phyloP scores from a whole-genome alignment of 306 rosid species.

The Adenanthera pavonina region DNA sequence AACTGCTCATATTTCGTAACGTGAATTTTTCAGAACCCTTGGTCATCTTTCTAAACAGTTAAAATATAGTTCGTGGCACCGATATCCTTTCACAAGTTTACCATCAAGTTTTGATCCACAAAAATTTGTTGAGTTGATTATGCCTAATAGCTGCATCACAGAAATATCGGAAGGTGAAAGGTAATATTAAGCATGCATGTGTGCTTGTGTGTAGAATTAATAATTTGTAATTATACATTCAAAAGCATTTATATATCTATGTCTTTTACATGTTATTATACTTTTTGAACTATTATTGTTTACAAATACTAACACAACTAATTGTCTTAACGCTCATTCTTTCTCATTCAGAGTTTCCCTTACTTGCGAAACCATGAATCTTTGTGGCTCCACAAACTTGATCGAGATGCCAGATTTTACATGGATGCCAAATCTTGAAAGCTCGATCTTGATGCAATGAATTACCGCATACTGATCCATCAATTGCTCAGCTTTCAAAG shows the following conservation, averaged over 20 bases:
- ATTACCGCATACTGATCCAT: not conserved
- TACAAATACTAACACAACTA: too few species aligned
- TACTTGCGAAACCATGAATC: not conserved
- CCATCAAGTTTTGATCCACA: not conserved
- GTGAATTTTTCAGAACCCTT: constrained; percentile 3
- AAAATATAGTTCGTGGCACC: not conserved
- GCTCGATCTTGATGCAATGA: not conserved
- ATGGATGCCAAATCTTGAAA: not conserved
- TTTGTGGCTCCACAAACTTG: not conserved
- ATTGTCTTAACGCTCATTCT: not conserved
- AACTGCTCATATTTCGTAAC: not conserved
- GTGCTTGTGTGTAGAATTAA: too few species aligned
- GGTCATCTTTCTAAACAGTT: constrained; percentile 9
- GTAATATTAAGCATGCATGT: too few species aligned
- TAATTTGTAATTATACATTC: too few species aligned
- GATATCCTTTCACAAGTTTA: not conserved
- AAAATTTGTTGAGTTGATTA: not conserved
- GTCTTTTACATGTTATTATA: too few species aligned
- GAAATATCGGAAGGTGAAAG: not conserved
- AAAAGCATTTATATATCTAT: too few species aligned
- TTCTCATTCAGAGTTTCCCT: not conserved
- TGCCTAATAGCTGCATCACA: not conserved
- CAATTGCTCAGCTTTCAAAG: not conserved
- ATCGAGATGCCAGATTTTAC: not conserved
- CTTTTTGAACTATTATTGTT: too few species aligned